Base-by-base conservation (phyloP, 208 protist genomes). In the Trypanosoma scelopori region DNA sequence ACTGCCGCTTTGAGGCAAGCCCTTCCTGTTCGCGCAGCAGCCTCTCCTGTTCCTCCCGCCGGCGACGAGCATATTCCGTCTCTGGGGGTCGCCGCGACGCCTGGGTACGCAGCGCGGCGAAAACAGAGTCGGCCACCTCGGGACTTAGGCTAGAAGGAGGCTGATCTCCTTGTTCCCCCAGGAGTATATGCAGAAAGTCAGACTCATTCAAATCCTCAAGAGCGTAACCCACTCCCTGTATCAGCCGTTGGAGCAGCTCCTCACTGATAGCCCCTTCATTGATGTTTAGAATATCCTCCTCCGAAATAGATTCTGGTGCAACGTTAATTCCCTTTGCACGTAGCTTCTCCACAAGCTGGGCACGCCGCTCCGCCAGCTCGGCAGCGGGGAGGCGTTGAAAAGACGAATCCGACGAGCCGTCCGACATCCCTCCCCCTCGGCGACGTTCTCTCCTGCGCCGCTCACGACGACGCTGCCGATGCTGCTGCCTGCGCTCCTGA, bases 11-110 rank as follows among this genome's bases (percentile, higher is more conserved):
- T 52, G 5, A 30, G 1, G 16, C 41, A 27, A 35, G 25, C 48
- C n/a, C 41, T 43, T 45, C 28, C 45, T 73, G 1, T 13, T 73
- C 58, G 1, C 37, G 67, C 32, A 53, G 2, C 79, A 84, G 82
- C 18, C 86, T 75, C 63, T 76, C 77, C 16, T 77, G 83, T 60
- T 76, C 23, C 22, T 86, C 77, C 28, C 88, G 79, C 18, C 78
- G 75, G 25, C 86, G 79, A 1, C 91, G 65, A 27, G 78, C 76
- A 65, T 83, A 89, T 27, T 60, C 63, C 5, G 67, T 73, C 25
- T 73, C 67, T n/a, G 47, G 45, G n/a, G 49, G 49, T 25, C 51
- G 25, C 7, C 41, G 59, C 27, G 1, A 3, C 9, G 16, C 55
- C 49, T 72, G 71, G 3, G 35, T 52, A 30, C 84, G 74, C 13